These are phyloP conservation scores for Mortierella sp. DNA, from an alignment of 371 early-diverging fungal species.

Conservation along the genomic window DNA sequence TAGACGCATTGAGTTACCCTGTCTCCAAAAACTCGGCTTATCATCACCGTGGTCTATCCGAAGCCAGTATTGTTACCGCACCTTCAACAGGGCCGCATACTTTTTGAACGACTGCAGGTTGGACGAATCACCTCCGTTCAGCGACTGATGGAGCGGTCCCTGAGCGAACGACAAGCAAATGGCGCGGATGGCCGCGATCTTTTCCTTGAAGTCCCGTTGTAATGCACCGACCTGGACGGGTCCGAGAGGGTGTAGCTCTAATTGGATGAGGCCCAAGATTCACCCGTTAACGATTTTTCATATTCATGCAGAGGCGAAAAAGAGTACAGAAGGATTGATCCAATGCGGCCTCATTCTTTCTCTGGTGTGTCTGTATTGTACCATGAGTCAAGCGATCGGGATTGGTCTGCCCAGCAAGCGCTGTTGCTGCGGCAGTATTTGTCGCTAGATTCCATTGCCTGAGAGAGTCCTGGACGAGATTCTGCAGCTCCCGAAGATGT, in stretches of 20 bases:
- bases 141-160: constrained; percentile 68
- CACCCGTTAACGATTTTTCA: not conserved
- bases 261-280: not conserved
- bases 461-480: constrained; percentile 38
- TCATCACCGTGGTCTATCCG: not conserved
- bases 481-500: constrained; percentile 45
- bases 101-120: constrained; percentile 66
- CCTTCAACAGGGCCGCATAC: constrained; percentile 68
- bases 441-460: constrained; percentile 51
- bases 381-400: constrained; percentile 37
- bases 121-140: constrained; percentile 64
- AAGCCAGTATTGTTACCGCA: constrained; percentile 1
- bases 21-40: not conserved
- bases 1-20: not conserved
- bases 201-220: constrained; percentile 62
- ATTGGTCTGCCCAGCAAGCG: constrained; percentile 22
- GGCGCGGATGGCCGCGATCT: constrained; percentile 64
- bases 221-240: constrained; percentile 62
- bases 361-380: not conserved
- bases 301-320: too few species aligned
- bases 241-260: constrained; percentile 68
- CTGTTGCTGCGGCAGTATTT: constrained; percentile 25
- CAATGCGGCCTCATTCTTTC: not conserved
- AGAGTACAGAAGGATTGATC: too few species aligned
- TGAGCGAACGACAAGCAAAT: constrained; percentile 69